Evolutionary conservation across 2,329 filamentous ascomycete species (phyloP), one percentile per base, ranked within the genome.

Genomic region (Cytospora piceicola): DNA sequence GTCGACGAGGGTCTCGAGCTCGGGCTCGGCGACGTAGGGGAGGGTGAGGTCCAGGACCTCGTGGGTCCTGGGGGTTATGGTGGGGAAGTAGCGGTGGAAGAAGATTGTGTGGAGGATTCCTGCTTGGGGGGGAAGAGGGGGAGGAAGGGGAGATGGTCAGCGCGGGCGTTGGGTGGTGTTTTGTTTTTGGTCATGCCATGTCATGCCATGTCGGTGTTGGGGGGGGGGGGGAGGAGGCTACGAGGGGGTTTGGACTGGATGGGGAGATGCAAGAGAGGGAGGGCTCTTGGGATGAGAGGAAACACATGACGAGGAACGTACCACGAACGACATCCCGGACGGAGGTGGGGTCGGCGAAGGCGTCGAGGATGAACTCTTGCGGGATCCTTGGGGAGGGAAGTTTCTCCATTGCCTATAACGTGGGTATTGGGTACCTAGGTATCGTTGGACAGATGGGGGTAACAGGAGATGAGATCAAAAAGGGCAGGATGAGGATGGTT

Each of bases 81-180:
- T 89, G 65, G 93, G 93, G 83, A 98, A 97, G 86, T 94, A 96
- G 74, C 95, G 91, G 81, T 97, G 94, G 85, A 98, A 98, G 87
- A 98, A 99, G 77, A 98, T 97, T 59, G 94, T 96, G 78, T 97
- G 94, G 58, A 98, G 86, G 76, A 97, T 91, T 69, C 91, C 94
- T 96, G 73, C n/a, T 46, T 15, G 6, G 52, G 11, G 30, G 36
- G 17, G 39, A 61, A 22, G 17, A 9, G 55, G 52, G 4, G 29
- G 39, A 24, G 24, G 51, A 24, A 14, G 7, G 51, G 54, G 63
- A 61, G 66, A 49, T 17, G n/a, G 57, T 51, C 62, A 52, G 68
- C 58, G 58, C 63, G 58, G 52, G 63, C n/a, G n/a, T n/a, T n/a
- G n/a, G n/a, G n/a, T n/a, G n/a, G n/a, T n/a, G 27, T 29, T 29